Evolutionary conservation across 2,329 filamentous ascomycete species (phyloP), one percentile per base, ranked within the genome.

Genomic region (Daldinia eschscholtzii): DNA sequence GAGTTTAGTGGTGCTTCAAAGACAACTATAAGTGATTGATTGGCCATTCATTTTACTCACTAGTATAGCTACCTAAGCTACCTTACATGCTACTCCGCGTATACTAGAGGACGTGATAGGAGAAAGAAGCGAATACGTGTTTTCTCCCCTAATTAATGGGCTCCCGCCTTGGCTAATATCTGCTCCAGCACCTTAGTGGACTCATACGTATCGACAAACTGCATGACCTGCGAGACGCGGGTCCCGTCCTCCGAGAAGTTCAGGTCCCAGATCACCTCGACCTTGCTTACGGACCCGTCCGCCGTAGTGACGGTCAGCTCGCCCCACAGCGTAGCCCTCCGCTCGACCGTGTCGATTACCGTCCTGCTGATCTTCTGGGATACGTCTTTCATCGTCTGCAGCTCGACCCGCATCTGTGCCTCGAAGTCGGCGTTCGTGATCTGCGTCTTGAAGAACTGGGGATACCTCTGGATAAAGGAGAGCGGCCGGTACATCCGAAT

Each of bases 131-230:
- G 3, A 26, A 15, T 28, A 48, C 12, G 6, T 13, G 1, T n/a
- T 7, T 13, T 18, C 26, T 2, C 13, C 7, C 10, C 26, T 12
- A 26, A 33, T 52, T 18, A 52, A 4, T 30, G 13, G 1, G 46
- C 28, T 6, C 18, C 18, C n/a, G 28, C 28, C 15, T 52, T 18
- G 10, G 28, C 46, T 1, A 52, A 10, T 26, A 52, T 52, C 46
- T 52, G 26, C 46, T 52, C 46, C 6, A 52, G n/a, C 15, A 52
- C 15, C 26, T 18, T 52, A 4, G 26, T 33, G 15, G 46, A 13
- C 28, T 52, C 46, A 13, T 33, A 52, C 15, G 46, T 52, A 33
- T 52, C 46, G 6, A 52, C 26, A 15, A 52, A 52, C 46, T 33
- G 26, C 26, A 33, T 10, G 15, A 52, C 18, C 46, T 52, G 46